These are phyloP conservation scores for Teratosphaeria destructans DNA, from an alignment of 2,329 filamentous ascomycete species.

Conservation along the genomic window DNA sequence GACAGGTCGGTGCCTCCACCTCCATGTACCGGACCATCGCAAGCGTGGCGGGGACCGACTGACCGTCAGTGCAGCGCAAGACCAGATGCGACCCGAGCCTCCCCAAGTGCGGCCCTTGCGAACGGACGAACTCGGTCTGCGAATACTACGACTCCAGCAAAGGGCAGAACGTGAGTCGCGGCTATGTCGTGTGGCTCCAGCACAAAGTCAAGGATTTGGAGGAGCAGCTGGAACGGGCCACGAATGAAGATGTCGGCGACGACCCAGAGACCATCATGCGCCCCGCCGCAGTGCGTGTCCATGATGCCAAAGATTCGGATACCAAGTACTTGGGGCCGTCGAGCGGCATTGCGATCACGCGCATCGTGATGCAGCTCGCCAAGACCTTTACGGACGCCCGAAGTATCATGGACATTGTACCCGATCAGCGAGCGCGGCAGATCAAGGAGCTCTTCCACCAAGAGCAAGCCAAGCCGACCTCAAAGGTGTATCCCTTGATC, in stretches of 20 bases:
- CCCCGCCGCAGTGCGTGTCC: constrained; percentile 73
- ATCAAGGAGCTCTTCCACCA: constrained; percentile 57
- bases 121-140: constrained; percentile 80
- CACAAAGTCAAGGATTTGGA: constrained; percentile 77
- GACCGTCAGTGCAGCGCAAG: constrained; percentile 58
- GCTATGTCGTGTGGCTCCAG: constrained; percentile 86
- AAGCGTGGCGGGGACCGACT: not conserved
- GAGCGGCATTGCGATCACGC: constrained; percentile 89
- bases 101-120: constrained; percentile 83
- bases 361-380: constrained; percentile 90
- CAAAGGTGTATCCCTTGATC: constrained; percentile 81
- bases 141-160: constrained; percentile 92
- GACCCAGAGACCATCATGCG: constrained; percentile 76
- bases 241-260: constrained; percentile 62
- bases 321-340: constrained; percentile 85
- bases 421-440: constrained; percentile 57
- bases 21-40: not conserved
- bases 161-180: constrained; percentile 73
- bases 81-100: constrained; percentile 90
- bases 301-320: constrained; percentile 79
- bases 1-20: constrained; percentile 48
- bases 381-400: constrained; percentile 87
- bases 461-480: constrained; percentile 56
- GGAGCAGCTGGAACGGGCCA: constrained; percentile 66
- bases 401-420: constrained; percentile 84